Percentiles rank a stretch among this genome's conserved stretches.
These are phyloP conservation scores for Yamadazyma diddensiae DNA, from an alignment of 1,139 yeast species.

Conservation along the genomic window DNA sequence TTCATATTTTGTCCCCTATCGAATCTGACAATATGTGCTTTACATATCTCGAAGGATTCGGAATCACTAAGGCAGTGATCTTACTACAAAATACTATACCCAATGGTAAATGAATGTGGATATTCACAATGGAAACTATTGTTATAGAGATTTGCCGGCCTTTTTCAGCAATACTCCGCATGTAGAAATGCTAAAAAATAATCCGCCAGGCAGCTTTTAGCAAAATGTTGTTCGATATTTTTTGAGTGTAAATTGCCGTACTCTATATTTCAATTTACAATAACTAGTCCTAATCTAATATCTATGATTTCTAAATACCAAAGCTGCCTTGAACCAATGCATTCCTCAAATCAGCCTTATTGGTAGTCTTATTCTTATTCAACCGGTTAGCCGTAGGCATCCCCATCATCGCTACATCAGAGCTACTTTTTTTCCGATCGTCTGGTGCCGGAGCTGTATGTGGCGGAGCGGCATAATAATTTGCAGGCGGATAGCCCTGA, in stretches of 20 bases:
- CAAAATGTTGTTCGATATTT: background rate
- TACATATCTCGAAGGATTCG: no score
- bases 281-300: background rate
- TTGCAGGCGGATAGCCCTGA: constrained; percentile 13
- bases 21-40: no score
- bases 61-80: no score
- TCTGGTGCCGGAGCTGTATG: constrained; percentile 6
- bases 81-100: no score
- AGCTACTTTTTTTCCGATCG: constrained; percentile 6
- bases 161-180: no score
- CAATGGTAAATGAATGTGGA: no score
- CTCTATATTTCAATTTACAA: background rate
- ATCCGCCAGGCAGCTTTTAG: no score
- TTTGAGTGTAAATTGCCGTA: background rate
- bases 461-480: constrained; percentile 11
- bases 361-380: constrained; percentile 33
- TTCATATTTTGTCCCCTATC: no score
- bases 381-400: constrained; percentile 35
- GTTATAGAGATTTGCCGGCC: no score
- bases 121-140: no score
- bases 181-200: no score
- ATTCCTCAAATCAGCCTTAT: constrained; percentile 40
- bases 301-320: constrained; percentile 28
- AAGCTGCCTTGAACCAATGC: constrained; percentile 41
- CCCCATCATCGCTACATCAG: constrained; percentile 35